These are phyloP conservation scores for Fusarium illudens DNA, from an alignment of 2,329 filamentous ascomycete genomes.

Conservation along the genomic window DNA sequence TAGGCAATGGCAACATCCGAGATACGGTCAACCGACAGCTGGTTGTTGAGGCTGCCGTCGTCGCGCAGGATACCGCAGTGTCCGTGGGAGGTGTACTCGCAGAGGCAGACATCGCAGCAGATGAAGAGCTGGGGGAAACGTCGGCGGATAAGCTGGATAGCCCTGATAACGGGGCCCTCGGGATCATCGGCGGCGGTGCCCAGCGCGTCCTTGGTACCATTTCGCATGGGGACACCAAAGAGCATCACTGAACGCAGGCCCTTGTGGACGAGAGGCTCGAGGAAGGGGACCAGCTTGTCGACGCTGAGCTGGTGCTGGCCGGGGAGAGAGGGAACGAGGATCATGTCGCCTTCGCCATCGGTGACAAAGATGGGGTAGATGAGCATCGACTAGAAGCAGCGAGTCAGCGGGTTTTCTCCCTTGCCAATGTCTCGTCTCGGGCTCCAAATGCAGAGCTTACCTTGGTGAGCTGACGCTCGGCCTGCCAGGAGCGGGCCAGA, in stretches of 20 bases:
- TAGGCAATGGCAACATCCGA: constrained; percentile 98
- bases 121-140: constrained; percentile 93
- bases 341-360: constrained; percentile 92
- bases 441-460: constrained; percentile 53
- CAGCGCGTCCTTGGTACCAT: constrained; percentile 85
- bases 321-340: constrained; percentile 86
- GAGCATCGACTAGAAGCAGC: constrained; percentile 80
- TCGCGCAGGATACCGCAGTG: constrained; percentile 96
- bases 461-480: constrained; percentile 86
- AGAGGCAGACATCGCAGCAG: constrained; percentile 91
- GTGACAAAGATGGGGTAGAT: constrained; percentile 98
- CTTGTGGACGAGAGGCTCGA: constrained; percentile 87
- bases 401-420: constrained; percentile 21
- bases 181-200: constrained; percentile 94
- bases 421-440: not conserved
- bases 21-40: constrained; percentile 90
- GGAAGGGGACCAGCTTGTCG: constrained; percentile 84
- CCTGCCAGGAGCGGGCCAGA: constrained; percentile 81
- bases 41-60: constrained; percentile 92
- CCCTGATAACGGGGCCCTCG: constrained; percentile 86
- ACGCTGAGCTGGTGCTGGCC: constrained; percentile 89
- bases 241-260: constrained; percentile 93
- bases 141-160: constrained; percentile 83
- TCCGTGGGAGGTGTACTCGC: constrained; percentile 97
- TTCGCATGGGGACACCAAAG: constrained; percentile 88